Evolutionary conservation across 352 stramenopile genomes (phyloP).

Genomic region (Phytopythium oedochilum): DNA sequence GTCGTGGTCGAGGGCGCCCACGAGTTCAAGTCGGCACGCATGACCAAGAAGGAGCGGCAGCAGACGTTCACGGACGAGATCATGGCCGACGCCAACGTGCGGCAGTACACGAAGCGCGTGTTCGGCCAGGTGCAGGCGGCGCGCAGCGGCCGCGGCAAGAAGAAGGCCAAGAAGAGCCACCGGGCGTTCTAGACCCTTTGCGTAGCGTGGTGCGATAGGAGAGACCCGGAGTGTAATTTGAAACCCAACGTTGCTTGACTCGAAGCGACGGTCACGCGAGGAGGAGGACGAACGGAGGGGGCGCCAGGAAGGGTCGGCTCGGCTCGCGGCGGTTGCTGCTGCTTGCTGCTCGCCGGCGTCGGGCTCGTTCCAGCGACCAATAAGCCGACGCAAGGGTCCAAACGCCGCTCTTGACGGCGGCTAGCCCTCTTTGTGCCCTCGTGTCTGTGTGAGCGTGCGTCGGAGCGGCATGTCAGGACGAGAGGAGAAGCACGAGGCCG

Average conservation of each 20-base stretch:
- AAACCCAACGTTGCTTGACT: background rate
- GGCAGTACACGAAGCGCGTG: constrained; percentile 85
- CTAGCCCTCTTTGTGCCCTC: too few relatives aligned
- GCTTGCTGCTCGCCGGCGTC: background rate
- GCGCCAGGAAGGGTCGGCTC: background rate
- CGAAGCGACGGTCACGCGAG: too few relatives aligned
- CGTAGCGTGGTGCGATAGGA: background rate
- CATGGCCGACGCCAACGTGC: constrained; percentile 85
- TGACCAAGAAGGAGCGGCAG: constrained; percentile 91
- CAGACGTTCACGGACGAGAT: constrained; percentile 94
- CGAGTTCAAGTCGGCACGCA: constrained; percentile 87
- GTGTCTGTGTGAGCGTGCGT: background rate
- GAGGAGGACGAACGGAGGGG: background rate
- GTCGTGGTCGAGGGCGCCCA: constrained; percentile 90
- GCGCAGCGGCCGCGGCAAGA: constrained; percentile 31
- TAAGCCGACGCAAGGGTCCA: background rate
- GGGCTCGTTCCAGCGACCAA: background rate
- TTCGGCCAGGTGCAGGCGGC: constrained; percentile 68
- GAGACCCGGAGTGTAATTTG: background rate
- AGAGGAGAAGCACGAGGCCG: constrained; percentile 55
- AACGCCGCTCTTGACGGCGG: background rate
- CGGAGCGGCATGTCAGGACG: constrained; percentile 47
- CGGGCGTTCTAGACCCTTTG: background rate
- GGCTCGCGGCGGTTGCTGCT: background rate
- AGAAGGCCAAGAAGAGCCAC: constrained; percentile 41